Percentiles rank a stretch among this genome's conserved stretches.
Evolutionary conservation across 805 yeast genomes (phyloP).

Genomic region (Candida piceae): DNA sequence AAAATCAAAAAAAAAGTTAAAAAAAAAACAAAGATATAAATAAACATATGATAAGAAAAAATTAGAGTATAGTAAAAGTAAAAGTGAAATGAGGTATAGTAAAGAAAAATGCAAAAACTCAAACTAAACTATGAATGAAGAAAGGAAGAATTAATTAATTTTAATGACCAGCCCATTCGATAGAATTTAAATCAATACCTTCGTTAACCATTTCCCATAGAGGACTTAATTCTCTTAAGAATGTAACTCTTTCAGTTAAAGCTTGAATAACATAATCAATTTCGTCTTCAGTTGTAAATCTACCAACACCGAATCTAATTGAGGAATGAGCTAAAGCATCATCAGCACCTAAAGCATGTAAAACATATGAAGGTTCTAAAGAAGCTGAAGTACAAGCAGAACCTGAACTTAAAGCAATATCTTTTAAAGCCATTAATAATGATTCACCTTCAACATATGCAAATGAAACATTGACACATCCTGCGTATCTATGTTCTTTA

Average conservation of each 20-base stretch:
- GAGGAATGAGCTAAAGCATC: slow-evolving; percentile 99
- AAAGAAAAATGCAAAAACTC: background rate
- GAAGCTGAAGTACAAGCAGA: slow-evolving; percentile 99
- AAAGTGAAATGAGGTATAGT: too few species aligned
- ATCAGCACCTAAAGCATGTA: slow-evolving; percentile 95
- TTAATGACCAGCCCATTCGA: slow-evolving; percentile 97
- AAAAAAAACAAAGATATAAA: too few species aligned
- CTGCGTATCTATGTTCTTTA: slow-evolving; percentile 66
- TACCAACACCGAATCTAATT: slow-evolving; percentile 93
- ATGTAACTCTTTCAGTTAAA: slow-evolving; percentile 81
- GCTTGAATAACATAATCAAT: slow-evolving; percentile 90
- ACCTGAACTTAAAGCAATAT: slow-evolving; percentile 92
- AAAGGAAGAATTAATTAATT: too few species aligned
- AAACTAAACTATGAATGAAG: background rate
- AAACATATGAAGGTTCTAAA: slow-evolving; percentile 92
- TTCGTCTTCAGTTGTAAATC: slow-evolving; percentile 95
- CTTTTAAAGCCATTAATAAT: slow-evolving; percentile 93
- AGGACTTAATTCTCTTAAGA: slow-evolving; percentile 88
- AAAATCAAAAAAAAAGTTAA: too few species aligned
- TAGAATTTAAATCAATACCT: slow-evolving; percentile 88
- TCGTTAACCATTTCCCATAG: slow-evolving; percentile 99
- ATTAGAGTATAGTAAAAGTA: too few species aligned
- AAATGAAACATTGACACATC: slow-evolving; percentile 94
- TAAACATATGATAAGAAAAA: too few species aligned
- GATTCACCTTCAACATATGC: slow-evolving; percentile 99